Base-by-base conservation (phyloP, 2,329 filamentous ascomycete genomes). In the Mariannaea elegans region DNA sequence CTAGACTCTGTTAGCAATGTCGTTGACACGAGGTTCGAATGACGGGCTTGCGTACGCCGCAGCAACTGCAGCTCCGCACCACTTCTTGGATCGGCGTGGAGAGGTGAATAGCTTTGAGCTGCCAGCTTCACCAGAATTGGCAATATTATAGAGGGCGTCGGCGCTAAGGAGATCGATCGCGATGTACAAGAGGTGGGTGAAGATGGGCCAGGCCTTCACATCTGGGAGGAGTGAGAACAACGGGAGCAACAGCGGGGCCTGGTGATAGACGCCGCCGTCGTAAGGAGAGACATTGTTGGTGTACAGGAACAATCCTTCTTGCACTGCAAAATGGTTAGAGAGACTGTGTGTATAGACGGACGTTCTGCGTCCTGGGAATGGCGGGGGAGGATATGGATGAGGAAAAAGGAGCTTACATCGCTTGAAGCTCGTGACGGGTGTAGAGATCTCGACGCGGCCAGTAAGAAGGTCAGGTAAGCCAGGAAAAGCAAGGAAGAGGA, bases 341-440 rank as follows among this genome's bases (percentile, higher is more conserved):
- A 65, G 62, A 27, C 5, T 44, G 19, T 24, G 10, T 13, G 6
- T 10, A 21, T 27, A 9, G 24, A 27, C 24, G 9, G 24, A 27
- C 12, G 19, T 18, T 23, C 9, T 16, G 34, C 21, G 34, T 44
- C 34, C 12, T 18, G 32, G 42, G 18, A 27, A 18, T 13, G 49
- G 32, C 12, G 21, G 13, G 21, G 41, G 19, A 46, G 23, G 42
- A 31, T 38, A 5, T 18, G 45, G 44, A 19, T 29, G 47, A 21
- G 29, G 47, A 42, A 32, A 38, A 24, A 46, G 41, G 45, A 39
- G 78, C 90, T 77, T 84, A 97, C 94, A 82, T 87, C 95, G 87
- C 82, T 98, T 98, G 86, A 97, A 99, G 85, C 94, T 97, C 70
- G 93, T 97, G 45, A 98, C 91, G 36, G 95, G 94, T 19, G 95